phyloP scores from a whole-genome alignment of 352 stramenopile genomes.

The Phytopythium sindhum region DNA sequence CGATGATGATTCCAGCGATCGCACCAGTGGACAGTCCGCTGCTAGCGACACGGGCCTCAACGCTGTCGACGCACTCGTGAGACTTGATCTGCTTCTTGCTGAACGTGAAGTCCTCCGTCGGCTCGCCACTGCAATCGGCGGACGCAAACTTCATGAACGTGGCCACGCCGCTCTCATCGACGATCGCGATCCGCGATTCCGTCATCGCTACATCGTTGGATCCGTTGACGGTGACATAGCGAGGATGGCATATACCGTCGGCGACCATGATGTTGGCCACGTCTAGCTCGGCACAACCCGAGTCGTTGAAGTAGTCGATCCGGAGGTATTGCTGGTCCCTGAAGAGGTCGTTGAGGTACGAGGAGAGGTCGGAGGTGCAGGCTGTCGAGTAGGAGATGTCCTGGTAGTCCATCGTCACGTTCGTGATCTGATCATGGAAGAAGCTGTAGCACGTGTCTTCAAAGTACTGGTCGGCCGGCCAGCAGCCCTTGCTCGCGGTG shows the following conservation, averaged over 20 bases:
- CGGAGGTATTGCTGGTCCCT: neutral
- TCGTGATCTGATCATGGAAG: neutral
- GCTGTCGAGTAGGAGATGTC: neutral
- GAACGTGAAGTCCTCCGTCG: neutral
- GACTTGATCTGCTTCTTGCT: neutral
- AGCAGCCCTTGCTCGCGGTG: slow-evolving; percentile 2
- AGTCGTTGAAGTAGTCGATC: slow-evolving; percentile 7
- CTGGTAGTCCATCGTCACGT: neutral
- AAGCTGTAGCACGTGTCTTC: neutral
- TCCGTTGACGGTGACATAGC: neutral
- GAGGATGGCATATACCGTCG: neutral
- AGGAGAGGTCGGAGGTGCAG: neutral
- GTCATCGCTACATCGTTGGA: neutral
- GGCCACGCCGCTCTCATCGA: neutral
- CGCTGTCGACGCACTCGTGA: slow-evolving; percentile 3
- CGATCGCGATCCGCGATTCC: neutral
- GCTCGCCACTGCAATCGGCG: neutral
- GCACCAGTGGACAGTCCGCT: neutral
- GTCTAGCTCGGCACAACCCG: neutral
- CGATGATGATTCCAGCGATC: slow-evolving; percentile 3
- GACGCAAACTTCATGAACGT: neutral
- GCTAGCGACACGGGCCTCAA: no score
- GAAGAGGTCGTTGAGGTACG: neutral
- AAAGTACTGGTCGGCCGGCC: neutral
- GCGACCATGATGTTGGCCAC: slow-evolving; percentile 2